Conservation (phyloP, 106 monocot species). For the Posidonia australis region DNA sequence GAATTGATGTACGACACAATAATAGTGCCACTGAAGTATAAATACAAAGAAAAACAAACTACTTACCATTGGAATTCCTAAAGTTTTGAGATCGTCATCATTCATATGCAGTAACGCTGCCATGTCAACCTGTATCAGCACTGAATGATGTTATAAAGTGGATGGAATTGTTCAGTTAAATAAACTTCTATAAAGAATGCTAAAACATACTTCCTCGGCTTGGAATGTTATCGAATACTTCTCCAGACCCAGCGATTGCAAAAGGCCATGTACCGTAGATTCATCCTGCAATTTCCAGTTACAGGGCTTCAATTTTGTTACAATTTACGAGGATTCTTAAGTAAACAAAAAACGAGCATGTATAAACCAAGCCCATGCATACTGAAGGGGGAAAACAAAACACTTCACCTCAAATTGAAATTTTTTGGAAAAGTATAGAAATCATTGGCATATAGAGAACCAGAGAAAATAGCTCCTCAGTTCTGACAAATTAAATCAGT, state of each 20-base stretch:
- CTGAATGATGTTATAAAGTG: background rate
- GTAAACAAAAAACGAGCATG: no score
- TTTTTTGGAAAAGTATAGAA: no score
- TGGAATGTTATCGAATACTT: slow-evolving; percentile 87
- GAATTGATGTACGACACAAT: no score
- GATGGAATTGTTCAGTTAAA: background rate
- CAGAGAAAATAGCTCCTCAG: no score
- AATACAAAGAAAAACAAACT: background rate
- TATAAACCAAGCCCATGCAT: no score
- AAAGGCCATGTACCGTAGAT: slow-evolving; percentile 37
- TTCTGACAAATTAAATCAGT: no score
- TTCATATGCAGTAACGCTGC: slow-evolving; percentile 59
- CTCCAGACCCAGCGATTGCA: slow-evolving; percentile 70
- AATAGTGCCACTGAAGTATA: background rate
- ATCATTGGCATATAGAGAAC: no score
- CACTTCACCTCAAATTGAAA: no score
- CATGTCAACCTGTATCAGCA: slow-evolving; percentile 57
- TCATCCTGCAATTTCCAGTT: slow-evolving; percentile 36
- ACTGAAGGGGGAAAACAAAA: no score
- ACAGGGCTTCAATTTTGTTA: background rate
- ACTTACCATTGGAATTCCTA: slow-evolving; percentile 83
- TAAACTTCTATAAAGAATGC: background rate
- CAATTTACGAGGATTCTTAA: no score
- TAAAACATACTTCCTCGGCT: slow-evolving; percentile 66
- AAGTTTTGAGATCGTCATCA: slow-evolving; percentile 67